A percentile compares a stretch with the other conserved stretches of the same genome.
These are phyloP conservation scores for Trypanosomatidae sp. DNA, from an alignment of 208 protist genomes.

Conservation along the genomic window DNA sequence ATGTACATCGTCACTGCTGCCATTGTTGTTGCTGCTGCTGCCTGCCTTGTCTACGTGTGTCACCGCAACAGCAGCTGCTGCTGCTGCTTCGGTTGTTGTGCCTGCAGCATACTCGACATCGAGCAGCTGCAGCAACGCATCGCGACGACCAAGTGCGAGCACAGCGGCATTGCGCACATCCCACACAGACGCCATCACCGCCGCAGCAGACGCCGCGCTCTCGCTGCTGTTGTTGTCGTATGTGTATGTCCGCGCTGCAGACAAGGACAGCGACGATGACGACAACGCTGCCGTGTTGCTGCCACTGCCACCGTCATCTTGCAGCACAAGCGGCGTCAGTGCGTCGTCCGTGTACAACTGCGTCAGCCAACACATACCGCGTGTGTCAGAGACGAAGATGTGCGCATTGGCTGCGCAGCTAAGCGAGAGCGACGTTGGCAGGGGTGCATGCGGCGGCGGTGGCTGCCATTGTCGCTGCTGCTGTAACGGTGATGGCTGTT, in stretches of 20 bases:
- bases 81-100: no score
- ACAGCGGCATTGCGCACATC: conserved; percentile 33
- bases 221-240: no score
- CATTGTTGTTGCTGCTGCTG: conserved; percentile 2
- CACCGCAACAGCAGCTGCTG: no score
- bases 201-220: background rate
- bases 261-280: no score
- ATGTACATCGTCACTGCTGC: conserved; percentile 5
- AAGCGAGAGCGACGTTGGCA: conserved; percentile 38
- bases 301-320: background rate
- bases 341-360: conserved; percentile 15
- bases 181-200: conserved; percentile 34
- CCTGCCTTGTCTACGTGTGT: no score
- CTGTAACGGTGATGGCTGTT: no score
- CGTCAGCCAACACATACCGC: conserved; percentile 5
- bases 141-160: conserved; percentile 41
- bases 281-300: no score
- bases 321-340: conserved; percentile 7
- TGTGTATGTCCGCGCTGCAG: no score
- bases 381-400: conserved; percentile 24
- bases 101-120: conserved; percentile 34
- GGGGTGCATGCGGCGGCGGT: background rate
- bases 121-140: conserved; percentile 45
- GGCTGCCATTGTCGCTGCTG: no score
- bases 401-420: conserved; percentile 20